These are phyloP conservation scores for Darksidea phi DNA, from an alignment of 495 filamentous ascomycete genomes.

Conservation along the genomic window DNA sequence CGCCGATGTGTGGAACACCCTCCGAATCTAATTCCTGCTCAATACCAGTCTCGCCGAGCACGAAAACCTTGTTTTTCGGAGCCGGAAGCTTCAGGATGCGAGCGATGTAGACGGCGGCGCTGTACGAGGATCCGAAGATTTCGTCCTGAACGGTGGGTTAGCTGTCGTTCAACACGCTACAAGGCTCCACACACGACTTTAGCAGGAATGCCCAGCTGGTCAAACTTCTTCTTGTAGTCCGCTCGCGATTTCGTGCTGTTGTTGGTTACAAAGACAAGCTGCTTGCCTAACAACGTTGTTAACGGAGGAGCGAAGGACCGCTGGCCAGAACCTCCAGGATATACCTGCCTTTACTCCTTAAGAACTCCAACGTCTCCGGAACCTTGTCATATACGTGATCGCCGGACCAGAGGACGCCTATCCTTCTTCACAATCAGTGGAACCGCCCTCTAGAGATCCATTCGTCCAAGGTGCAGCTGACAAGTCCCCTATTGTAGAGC, in stretches of 20 bases:
- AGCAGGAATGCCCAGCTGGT: slow-evolving; percentile 75
- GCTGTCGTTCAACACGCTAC: not conserved
- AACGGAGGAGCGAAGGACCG: not conserved
- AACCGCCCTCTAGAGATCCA: not conserved
- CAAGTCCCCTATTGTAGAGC: not conserved
- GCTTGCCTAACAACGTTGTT: slow-evolving; percentile 63
- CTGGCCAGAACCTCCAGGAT: not conserved
- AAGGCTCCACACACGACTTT: slow-evolving; percentile 50
- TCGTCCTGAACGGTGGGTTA: slow-evolving; percentile 64
- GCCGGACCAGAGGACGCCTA: slow-evolving; percentile 95
- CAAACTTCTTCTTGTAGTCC: slow-evolving; percentile 89
- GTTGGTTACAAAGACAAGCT: slow-evolving; percentile 94
- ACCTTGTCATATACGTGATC: slow-evolving; percentile 82
- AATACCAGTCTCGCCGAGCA: slow-evolving; percentile 87
- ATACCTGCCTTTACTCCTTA: slow-evolving; percentile 70
- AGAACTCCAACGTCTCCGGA: slow-evolving; percentile 75
- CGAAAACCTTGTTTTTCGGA: slow-evolving; percentile 86
- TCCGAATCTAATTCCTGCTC: slow-evolving; percentile 81
- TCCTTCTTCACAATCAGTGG: slow-evolving; percentile 45
- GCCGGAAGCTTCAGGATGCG: slow-evolving; percentile 77
- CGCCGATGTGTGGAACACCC: slow-evolving; percentile 76
- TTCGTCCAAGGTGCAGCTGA: not conserved
- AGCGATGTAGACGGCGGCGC: slow-evolving; percentile 91
- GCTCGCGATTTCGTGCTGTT: slow-evolving; percentile 95
- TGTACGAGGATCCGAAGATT: slow-evolving; percentile 94